Conservation (phyloP, 2,329 filamentous ascomycete species). For the Elsinoe fawcettii region DNA sequence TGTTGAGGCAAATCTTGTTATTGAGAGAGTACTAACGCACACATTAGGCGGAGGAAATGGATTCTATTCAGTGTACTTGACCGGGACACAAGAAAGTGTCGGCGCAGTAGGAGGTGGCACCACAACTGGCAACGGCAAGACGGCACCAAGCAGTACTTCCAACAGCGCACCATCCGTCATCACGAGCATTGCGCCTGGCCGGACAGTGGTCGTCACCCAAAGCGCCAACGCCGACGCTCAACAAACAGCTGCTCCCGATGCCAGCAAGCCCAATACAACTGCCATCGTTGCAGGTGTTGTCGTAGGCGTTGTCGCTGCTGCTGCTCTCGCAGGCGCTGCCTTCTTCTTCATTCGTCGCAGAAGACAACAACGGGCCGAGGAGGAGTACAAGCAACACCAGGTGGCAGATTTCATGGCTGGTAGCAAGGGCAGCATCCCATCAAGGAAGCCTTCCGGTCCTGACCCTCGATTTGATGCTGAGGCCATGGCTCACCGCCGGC, state of each 20-base stretch:
- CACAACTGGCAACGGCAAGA: conserved; percentile 14
- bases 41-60: conserved; percentile 50
- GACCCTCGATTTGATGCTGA: conserved; percentile 81
- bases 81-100: conserved; percentile 38
- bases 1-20: neutral
- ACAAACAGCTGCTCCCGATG: conserved; percentile 41
- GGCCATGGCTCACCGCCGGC: conserved; percentile 70
- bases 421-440: conserved; percentile 23
- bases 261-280: conserved; percentile 55
- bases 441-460: conserved; percentile 9
- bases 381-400: conserved; percentile 75
- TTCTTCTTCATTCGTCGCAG: conserved; percentile 70
- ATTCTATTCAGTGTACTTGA: conserved; percentile 46
- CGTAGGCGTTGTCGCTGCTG: conserved; percentile 66
- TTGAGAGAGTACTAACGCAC: conserved; percentile 21
- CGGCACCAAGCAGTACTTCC: conserved; percentile 17
- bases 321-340: conserved; percentile 56
- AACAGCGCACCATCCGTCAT: conserved; percentile 23
- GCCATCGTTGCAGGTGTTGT: conserved; percentile 85
- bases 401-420: conserved; percentile 64
- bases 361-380: conserved; percentile 69
- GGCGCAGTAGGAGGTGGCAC: conserved; percentile 25
- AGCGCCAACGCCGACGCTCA: conserved; percentile 33
- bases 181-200: conserved; percentile 26
- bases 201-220: conserved; percentile 30